These are phyloP conservation scores for Skeletonema tropicum DNA, from an alignment of 108 stramenopile genomes.

Conservation along the genomic window DNA sequence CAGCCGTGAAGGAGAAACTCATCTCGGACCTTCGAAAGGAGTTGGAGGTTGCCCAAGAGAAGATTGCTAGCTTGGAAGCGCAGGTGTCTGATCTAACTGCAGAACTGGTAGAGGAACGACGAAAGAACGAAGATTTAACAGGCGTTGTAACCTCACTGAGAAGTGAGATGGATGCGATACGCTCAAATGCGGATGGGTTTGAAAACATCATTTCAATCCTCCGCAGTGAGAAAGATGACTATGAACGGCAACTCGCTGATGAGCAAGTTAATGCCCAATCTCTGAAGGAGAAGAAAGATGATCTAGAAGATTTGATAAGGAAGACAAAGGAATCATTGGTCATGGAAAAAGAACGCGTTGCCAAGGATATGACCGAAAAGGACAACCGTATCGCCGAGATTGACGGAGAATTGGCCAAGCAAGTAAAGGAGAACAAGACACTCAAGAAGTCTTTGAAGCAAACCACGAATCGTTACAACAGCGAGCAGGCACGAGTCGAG, in stretches of 20 bases:
- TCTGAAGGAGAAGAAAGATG: conserved; percentile 13
- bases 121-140: conserved; percentile 10
- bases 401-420: conserved; percentile 34
- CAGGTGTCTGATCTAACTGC: conserved; percentile 24
- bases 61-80: conserved; percentile 27
- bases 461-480: conserved; percentile 16
- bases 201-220: conserved; percentile 22
- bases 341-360: conserved; percentile 12
- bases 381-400: conserved; percentile 26
- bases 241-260: conserved; percentile 12
- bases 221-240: conserved; percentile 16
- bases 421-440: conserved; percentile 10
- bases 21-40: conserved; percentile 23
- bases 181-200: conserved; percentile 14
- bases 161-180: conserved; percentile 15
- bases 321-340: conserved; percentile 19
- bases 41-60: conserved; percentile 15
- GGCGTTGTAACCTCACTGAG: conserved; percentile 5
- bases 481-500: conserved; percentile 27
- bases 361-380: conserved; percentile 19
- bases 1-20: conserved; percentile 20
- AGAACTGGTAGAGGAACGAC: conserved; percentile 26
- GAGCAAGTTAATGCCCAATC: conserved; percentile 3
- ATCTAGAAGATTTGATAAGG: conserved; percentile 15
- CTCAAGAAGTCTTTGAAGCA: conserved; percentile 6